These are phyloP conservation scores for Prunus dulcis DNA, from an alignment of 306 rosid genomes.

Conservation along the genomic window DNA sequence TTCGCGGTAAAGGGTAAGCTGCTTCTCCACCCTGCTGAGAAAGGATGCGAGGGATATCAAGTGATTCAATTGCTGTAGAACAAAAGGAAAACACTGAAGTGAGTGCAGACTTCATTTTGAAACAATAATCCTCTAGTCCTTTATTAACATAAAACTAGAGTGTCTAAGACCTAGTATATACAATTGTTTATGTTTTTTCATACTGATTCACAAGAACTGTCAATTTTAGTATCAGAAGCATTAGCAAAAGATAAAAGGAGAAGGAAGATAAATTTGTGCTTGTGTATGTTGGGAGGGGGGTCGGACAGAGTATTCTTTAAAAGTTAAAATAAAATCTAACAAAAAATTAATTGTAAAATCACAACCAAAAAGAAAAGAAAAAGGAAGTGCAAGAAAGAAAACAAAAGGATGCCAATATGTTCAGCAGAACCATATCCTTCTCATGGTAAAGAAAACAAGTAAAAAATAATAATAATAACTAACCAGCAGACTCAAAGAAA, in stretches of 20 bases:
- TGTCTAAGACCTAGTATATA: no score
- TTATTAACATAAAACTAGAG: no score
- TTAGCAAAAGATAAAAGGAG: no score
- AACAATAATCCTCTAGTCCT: no score
- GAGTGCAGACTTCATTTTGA: not conserved
- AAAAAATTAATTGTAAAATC: not conserved
- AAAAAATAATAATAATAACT: constrained; percentile 24
- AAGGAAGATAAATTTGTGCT: no score
- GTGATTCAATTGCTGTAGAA: constrained; percentile 80
- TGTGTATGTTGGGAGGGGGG: no score
- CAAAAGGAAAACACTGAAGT: constrained; percentile 26
- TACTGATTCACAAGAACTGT: no score
- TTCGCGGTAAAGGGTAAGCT: constrained; percentile 84
- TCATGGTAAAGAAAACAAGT: constrained; percentile 14
- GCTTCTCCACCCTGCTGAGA: constrained; percentile 99
- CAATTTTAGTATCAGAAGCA: no score
- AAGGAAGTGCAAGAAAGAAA: not conserved
- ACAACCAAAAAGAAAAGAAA: not conserved
- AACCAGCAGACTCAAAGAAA: constrained; percentile 93
- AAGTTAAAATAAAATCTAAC: no score
- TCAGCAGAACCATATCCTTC: not conserved
- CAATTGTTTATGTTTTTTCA: no score
- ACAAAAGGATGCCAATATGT: not conserved
- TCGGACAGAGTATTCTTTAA: no score
- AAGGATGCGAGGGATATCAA: constrained; percentile 95